Percentiles rank a stretch among this genome's conserved stretches.
Evolutionary conservation across 73 alveolate genomes (phyloP).

Genomic region (Tetrahymena thermophila): DNA sequence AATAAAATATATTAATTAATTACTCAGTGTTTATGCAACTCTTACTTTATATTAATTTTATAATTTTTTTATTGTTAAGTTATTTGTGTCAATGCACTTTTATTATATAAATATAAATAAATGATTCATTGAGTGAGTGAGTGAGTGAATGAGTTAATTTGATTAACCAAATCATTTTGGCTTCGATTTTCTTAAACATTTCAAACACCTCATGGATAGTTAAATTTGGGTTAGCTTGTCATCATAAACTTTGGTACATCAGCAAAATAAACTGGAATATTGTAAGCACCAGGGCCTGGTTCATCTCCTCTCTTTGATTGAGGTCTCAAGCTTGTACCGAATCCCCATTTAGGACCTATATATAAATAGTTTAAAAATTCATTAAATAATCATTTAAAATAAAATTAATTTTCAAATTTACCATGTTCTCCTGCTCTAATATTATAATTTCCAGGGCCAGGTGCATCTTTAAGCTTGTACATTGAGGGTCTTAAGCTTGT

Average conservation of each 20-base stretch:
- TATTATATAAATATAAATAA: too few species aligned
- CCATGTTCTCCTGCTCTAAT: constrained; percentile 16
- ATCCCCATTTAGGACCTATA: constrained; percentile 46
- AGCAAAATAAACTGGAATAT: not conserved
- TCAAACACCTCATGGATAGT: not conserved
- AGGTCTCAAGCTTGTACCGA: constrained; percentile 38
- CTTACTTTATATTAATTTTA: not conserved
- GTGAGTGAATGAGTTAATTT: too few species aligned
- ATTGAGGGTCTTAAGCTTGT: constrained; percentile 25
- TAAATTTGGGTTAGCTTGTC: not conserved
- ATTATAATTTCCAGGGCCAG: constrained; percentile 46
- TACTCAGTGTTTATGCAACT: not conserved
- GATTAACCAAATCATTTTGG: not conserved
- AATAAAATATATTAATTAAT: too few species aligned
- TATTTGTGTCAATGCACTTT: not conserved
- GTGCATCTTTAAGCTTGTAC: constrained; percentile 17
- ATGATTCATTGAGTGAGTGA: too few species aligned
- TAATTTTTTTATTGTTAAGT: too few species aligned
- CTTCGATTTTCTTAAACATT: too few species aligned
- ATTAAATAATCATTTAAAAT: not conserved
- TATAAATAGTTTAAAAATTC: not conserved
- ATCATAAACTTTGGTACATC: not conserved
- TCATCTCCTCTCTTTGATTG: not conserved
- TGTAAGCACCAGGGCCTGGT: not conserved
- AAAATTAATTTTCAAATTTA: not conserved